Conservation (phyloP, 2,329 filamentous ascomycete species). For the Aspergillus fumigatiaffinis region DNA sequence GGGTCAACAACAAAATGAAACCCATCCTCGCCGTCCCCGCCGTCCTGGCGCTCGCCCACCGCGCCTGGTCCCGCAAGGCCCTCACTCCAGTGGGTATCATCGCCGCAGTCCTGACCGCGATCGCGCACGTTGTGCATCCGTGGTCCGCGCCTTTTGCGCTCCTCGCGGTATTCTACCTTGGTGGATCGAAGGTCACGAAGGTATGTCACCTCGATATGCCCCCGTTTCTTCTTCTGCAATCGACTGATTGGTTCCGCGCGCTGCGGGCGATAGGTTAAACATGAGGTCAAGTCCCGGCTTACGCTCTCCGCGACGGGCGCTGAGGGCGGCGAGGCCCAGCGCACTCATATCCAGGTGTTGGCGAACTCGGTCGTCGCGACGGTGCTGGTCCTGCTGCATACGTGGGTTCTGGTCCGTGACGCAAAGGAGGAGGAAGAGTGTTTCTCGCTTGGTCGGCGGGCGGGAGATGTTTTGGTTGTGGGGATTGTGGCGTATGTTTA, state of each 20-base stretch:
- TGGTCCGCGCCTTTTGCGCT: slow-evolving; percentile 89
- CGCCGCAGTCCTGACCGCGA: slow-evolving; percentile 68
- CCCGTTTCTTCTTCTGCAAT: neutral
- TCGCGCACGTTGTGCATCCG: slow-evolving; percentile 82
- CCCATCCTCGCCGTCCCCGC: slow-evolving; percentile 41
- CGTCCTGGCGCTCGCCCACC: slow-evolving; percentile 59
- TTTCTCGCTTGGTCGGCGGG: slow-evolving; percentile 32
- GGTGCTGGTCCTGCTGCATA: slow-evolving; percentile 54
- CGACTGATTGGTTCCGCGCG: neutral
- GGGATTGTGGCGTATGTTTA: slow-evolving; percentile 38
- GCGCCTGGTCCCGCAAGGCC: slow-evolving; percentile 68
- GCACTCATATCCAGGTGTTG: slow-evolving; percentile 83
- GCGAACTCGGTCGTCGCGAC: slow-evolving; percentile 82
- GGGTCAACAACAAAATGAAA: slow-evolving; percentile 32
- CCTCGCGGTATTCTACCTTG: slow-evolving; percentile 78
- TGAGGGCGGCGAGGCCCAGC: slow-evolving; percentile 70
- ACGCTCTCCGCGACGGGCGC: slow-evolving; percentile 73
- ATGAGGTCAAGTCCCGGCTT: slow-evolving; percentile 75
- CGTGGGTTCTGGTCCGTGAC: slow-evolving; percentile 36
- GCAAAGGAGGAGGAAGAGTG: slow-evolving; percentile 25
- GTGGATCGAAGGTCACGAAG: slow-evolving; percentile 79
- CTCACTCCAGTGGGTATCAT: slow-evolving; percentile 74
- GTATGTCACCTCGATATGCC: slow-evolving; percentile 40
- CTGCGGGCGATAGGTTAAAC: slow-evolving; percentile 62
- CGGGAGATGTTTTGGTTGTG: slow-evolving; percentile 36